Conservation (phyloP, 495 filamentous ascomycete species). For the Lineolata rhizophorae region DNA sequence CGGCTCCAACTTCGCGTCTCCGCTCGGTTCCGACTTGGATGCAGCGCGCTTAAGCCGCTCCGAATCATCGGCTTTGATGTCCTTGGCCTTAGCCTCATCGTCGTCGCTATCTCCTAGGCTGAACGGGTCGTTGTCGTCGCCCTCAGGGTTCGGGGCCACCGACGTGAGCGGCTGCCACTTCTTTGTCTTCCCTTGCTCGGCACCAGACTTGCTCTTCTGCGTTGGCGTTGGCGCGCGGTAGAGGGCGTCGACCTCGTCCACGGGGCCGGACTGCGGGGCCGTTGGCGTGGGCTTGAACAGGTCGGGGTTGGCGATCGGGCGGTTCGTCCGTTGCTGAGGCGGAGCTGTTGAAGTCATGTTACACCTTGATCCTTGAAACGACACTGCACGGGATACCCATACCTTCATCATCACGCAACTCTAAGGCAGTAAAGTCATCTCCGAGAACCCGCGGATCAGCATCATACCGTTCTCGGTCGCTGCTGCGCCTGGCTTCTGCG, state of each 20-base stretch:
- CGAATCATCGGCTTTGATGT: slow-evolving; percentile 38
- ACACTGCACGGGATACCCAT: slow-evolving; percentile 1
- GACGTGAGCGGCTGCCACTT: slow-evolving; percentile 93
- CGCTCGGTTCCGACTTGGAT: slow-evolving; percentile 26
- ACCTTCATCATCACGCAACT: slow-evolving; percentile 62
- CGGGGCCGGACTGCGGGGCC: slow-evolving; percentile 28
- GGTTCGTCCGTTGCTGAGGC: slow-evolving; percentile 16
- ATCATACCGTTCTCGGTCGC: slow-evolving; percentile 77
- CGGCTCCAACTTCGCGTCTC: slow-evolving; percentile 6
- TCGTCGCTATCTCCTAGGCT: slow-evolving; percentile 93
- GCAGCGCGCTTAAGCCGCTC: slow-evolving; percentile 52
- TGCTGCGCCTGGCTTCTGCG: slow-evolving; percentile 44
- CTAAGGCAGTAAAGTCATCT: slow-evolving; percentile 80
- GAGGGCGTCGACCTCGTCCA: slow-evolving; percentile 59
- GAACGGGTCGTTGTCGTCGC: slow-evolving; percentile 85
- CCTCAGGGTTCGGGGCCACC: slow-evolving; percentile 60
- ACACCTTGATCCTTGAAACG: too few relatives aligned
- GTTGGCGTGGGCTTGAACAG: slow-evolving; percentile 51
- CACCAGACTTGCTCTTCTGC: slow-evolving; percentile 18
- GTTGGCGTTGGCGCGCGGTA: slow-evolving; percentile 32
- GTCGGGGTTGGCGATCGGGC: slow-evolving; percentile 55
- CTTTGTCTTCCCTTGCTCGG: too few relatives aligned
- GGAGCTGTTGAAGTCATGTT: slow-evolving; percentile 6
- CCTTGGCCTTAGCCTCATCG: slow-evolving; percentile 50
- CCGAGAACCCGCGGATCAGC: slow-evolving; percentile 79